Base-by-base conservation (phyloP, 2,329 filamentous ascomycete genomes). In the Fusarium vanettenii region DNA sequence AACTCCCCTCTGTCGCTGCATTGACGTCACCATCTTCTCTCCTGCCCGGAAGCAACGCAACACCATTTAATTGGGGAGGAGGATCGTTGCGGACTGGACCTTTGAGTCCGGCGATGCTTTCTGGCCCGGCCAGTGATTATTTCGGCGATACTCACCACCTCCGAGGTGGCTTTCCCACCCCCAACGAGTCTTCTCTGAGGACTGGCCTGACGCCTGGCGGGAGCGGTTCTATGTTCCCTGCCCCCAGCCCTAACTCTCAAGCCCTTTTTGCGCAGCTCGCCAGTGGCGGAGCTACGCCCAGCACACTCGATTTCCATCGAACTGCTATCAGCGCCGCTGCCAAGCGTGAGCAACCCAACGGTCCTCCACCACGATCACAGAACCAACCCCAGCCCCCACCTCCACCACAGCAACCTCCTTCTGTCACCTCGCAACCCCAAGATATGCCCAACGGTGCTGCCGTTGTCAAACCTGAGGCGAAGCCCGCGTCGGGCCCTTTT, bases 171-270 rank as follows among this genome's bases (percentile, higher is more conserved):
- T 98, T 98, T 80, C 94, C 95, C 6, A 98, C 97, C 5, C 96
- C 96, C 1, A 98, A 98, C 90, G 97, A 99, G 85, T 98, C 96
- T 9, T 97, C 95, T 4, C 86, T 98, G 62, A 90, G 97, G 70
- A 97, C 95, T 70, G 97, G 97, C 66, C 85, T 98, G 76, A 98
- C 97, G 63, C 97, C 97, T 59, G 97, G 97, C 70, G 96, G 96
- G 76, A 95, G 95, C 82, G 96, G 95, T 78, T 97, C 95, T 78
- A 98, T 98, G 95, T 98, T 98, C 87, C 95, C 96, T 66, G 94
- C 93, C 64, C 93, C 95, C 3, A 97, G 94, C 81, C 95, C 95
- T 39, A 97, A 94, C 82, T 94, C 94, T 0, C 93, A 95, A 85
- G 93, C 93, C 60, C 85, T 98, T 8, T 94, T 95, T 83, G 92